Evolutionary conservation across 129 eudicot genomes (phyloP).

Genomic region (Lactuca sativa): DNA sequence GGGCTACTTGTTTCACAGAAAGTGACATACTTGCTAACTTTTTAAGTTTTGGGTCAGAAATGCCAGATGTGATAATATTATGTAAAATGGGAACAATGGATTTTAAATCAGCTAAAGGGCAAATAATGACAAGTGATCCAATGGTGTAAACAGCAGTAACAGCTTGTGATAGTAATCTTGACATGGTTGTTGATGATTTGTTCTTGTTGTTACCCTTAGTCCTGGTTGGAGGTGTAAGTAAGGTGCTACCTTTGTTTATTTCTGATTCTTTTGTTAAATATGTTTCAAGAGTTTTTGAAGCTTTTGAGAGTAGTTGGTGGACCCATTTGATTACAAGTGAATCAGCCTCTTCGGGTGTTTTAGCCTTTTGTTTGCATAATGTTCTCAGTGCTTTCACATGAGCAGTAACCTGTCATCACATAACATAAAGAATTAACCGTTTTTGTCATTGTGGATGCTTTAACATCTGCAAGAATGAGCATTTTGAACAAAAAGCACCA

Average conservation of each 20-base stretch:
- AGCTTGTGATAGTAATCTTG: slow-evolving; percentile 47
- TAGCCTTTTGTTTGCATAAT: slow-evolving; percentile 77
- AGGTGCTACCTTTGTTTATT: slow-evolving; percentile 39
- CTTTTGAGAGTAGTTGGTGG: slow-evolving; percentile 65
- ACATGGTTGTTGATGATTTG: slow-evolving; percentile 38
- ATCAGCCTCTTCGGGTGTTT: slow-evolving; percentile 67
- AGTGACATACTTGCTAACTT: slow-evolving; percentile 34
- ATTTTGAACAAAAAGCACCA: neutral
- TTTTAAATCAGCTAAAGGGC: slow-evolving; percentile 65
- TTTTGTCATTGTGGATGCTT: neutral
- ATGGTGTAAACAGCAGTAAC: slow-evolving; percentile 76
- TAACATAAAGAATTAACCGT: neutral
- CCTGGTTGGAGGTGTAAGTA: slow-evolving; percentile 58
- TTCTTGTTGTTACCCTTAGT: slow-evolving; percentile 25
- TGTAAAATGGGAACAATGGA: slow-evolving; percentile 61
- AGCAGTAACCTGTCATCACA: slow-evolving; percentile 72
- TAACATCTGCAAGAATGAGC: neutral
- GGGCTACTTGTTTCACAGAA: slow-evolving; percentile 65
- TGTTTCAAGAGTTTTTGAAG: slow-evolving; percentile 53
- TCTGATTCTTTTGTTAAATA: slow-evolving; percentile 56
- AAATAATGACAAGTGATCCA: slow-evolving; percentile 77
- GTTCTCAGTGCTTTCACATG: slow-evolving; percentile 92
- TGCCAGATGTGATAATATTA: slow-evolving; percentile 76
- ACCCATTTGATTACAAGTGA: slow-evolving; percentile 70
- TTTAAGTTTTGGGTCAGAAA: slow-evolving; percentile 49